A percentile compares a stretch with the other conserved stretches of the same genome.
phyloP scores from a whole-genome alignment of 441 rosid species.

The Croton setiger region DNA sequence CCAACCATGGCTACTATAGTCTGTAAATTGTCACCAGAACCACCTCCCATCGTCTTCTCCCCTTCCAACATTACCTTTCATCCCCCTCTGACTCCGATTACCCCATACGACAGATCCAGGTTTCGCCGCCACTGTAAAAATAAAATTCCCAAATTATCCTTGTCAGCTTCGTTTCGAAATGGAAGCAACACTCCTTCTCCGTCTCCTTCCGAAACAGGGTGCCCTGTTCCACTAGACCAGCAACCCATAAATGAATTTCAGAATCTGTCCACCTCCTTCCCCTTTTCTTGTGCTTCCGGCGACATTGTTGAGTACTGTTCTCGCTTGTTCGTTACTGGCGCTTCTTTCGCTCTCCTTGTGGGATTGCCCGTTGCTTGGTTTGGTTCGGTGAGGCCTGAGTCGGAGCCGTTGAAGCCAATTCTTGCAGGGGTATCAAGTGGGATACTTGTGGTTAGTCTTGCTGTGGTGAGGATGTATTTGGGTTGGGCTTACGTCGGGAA shows the following conservation, averaged over 20 bases:
- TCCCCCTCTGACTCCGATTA: neutral
- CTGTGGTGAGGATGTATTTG: slow-evolving; percentile 84
- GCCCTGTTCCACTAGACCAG: slow-evolving; percentile 81
- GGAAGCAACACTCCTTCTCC: slow-evolving; percentile 38
- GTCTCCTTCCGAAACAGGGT: slow-evolving; percentile 57
- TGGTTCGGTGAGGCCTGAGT: slow-evolving; percentile 59
- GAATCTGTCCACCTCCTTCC: slow-evolving; percentile 74
- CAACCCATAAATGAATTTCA: slow-evolving; percentile 83
- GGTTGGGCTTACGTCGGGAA: slow-evolving; percentile 99
- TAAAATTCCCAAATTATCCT: slow-evolving; percentile 19
- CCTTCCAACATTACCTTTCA: slow-evolving; percentile 12
- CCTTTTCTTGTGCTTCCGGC: slow-evolving; percentile 75
- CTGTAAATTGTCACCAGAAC: slow-evolving; percentile 28
- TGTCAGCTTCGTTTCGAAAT: slow-evolving; percentile 39
- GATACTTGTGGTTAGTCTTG: slow-evolving; percentile 64
- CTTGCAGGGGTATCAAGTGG: slow-evolving; percentile 74
- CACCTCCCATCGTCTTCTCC: slow-evolving; percentile 5
- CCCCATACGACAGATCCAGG: slow-evolving; percentile 22
- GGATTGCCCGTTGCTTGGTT: slow-evolving; percentile 89
- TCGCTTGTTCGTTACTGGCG: slow-evolving; percentile 61
- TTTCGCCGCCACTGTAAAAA: slow-evolving; percentile 23
- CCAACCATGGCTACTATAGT: slow-evolving; percentile 28
- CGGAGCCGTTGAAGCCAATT: slow-evolving; percentile 54
- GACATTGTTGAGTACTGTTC: slow-evolving; percentile 52
- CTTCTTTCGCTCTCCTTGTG: slow-evolving; percentile 62